Conservation (phyloP, 1,284 basidiomycete species). For the Naganishia sp. region DNA sequence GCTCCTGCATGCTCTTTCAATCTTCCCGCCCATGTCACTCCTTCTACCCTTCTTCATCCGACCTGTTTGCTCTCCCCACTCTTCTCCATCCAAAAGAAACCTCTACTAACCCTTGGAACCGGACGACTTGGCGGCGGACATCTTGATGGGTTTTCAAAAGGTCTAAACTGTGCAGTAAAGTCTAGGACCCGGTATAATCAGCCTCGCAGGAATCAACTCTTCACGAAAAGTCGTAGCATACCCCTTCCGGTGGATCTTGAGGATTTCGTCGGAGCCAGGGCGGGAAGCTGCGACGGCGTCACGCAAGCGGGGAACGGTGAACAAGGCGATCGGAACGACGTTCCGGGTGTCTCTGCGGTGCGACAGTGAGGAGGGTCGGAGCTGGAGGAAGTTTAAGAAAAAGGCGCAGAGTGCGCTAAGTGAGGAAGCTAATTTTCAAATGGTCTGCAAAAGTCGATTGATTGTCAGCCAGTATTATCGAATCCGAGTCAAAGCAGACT, state of each 20-base stretch:
- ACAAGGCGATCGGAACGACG: conserved; percentile 25
- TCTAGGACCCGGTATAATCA: conserved; percentile 11
- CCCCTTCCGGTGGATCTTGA: conserved; percentile 29
- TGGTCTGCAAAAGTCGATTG: too few species aligned
- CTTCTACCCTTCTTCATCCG: background rate
- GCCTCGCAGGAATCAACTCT: background rate
- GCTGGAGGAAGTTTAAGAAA: background rate
- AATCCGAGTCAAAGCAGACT: background rate
- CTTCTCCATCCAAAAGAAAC: background rate
- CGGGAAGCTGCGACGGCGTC: conserved; percentile 7
- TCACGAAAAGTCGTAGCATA: background rate
- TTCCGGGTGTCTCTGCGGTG: conserved; percentile 4
- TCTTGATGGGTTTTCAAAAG: conserved; percentile 27
- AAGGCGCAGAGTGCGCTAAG: background rate
- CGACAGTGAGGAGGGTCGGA: background rate
- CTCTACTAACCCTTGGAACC: conserved; percentile 25
- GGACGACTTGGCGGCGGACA: conserved; percentile 26
- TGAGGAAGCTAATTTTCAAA: too few species aligned
- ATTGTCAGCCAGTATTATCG: background rate
- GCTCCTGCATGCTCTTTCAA: background rate
- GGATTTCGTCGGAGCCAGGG: conserved; percentile 25
- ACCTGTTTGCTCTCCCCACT: background rate
- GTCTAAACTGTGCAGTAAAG: conserved; percentile 28
- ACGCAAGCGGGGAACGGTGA: conserved; percentile 6
- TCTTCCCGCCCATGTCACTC: background rate